phyloP scores from a whole-genome alignment of 2,329 filamentous ascomycete genomes.

The Botrytis squamosa region DNA sequence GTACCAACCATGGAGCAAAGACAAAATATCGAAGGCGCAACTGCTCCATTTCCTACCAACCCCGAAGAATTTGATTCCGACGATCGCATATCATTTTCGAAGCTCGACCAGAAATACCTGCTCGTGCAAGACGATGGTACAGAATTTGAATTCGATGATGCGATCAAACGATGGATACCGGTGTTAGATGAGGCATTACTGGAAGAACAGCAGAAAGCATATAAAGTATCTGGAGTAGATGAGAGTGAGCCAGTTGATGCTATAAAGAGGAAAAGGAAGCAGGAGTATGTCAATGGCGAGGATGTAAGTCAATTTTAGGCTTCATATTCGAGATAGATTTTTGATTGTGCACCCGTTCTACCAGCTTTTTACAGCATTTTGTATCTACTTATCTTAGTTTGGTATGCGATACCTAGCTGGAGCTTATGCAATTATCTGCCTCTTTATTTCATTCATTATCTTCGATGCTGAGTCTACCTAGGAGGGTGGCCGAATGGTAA shows the following conservation, averaged over 20 bases:
- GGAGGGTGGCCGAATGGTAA: slow-evolving; percentile 37
- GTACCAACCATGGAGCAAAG: slow-evolving; percentile 32
- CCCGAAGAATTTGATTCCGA: slow-evolving; percentile 64
- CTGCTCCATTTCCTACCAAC: slow-evolving; percentile 35
- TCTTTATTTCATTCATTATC: slow-evolving; percentile 4
- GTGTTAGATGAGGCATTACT: slow-evolving; percentile 61
- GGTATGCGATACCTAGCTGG: background rate
- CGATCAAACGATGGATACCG: slow-evolving; percentile 72
- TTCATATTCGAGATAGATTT: background rate
- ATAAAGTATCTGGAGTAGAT: slow-evolving; percentile 59
- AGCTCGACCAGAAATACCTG: slow-evolving; percentile 75
- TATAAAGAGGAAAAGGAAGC: slow-evolving; percentile 52
- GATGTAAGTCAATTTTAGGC: slow-evolving; percentile 44
- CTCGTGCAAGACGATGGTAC: slow-evolving; percentile 80
- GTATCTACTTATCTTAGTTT: background rate
- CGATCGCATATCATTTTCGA: slow-evolving; percentile 84
- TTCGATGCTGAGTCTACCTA: slow-evolving; percentile 26
- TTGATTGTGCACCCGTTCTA: background rate
- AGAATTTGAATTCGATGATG: slow-evolving; percentile 79
- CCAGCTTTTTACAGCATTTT: background rate
- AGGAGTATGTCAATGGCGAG: slow-evolving; percentile 48
- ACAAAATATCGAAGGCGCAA: slow-evolving; percentile 19
- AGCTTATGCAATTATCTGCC: background rate
- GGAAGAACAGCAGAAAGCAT: slow-evolving; percentile 60
- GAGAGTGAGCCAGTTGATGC: slow-evolving; percentile 52